Conservation (phyloP, 2,329 filamentous ascomycete genomes). For the Ceratocystis ficicola region DNA sequence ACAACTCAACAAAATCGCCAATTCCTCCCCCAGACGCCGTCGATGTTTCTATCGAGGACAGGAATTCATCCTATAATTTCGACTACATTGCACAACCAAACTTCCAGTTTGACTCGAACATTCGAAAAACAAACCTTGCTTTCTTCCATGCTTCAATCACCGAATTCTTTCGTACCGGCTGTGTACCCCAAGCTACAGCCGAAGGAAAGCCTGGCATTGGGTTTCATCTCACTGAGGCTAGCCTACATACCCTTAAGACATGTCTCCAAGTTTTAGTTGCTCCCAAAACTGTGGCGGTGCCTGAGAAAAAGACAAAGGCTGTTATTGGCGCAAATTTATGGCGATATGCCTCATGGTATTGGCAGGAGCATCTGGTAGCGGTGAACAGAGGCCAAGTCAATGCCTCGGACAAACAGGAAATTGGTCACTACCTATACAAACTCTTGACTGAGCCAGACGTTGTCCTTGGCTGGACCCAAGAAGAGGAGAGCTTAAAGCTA, state of each 20-base stretch:
- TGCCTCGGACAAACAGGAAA: slow-evolving; percentile 27
- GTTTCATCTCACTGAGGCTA: slow-evolving; percentile 30
- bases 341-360: slow-evolving; percentile 36
- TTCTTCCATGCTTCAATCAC: slow-evolving; percentile 28
- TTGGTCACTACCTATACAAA: slow-evolving; percentile 29
- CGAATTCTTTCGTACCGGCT: slow-evolving; percentile 20
- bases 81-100: slow-evolving; percentile 29
- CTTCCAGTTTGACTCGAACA: slow-evolving; percentile 35
- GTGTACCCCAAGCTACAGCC: slow-evolving; percentile 13
- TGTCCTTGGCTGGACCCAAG: slow-evolving; percentile 34
- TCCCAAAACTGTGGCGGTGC: slow-evolving; percentile 15
- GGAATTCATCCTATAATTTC: slow-evolving; percentile 27
- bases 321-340: slow-evolving; percentile 21
- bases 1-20: slow-evolving; percentile 20
- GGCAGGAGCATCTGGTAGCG: slow-evolving; percentile 33
- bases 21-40: neutral
- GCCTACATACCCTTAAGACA: slow-evolving; percentile 31
- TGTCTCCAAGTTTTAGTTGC: slow-evolving; percentile 34
- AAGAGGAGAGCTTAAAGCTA: slow-evolving; percentile 34
- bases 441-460: slow-evolving; percentile 32
- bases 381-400: slow-evolving; percentile 28
- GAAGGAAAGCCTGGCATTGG: slow-evolving; percentile 27
- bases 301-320: neutral
- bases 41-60: slow-evolving; percentile 21
- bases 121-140: slow-evolving; percentile 31